Evolutionary conservation across 1,284 basidiomycete genomes (phyloP), one percentile per base, ranked within the genome.

Genomic region (Malassezia globosa): DNA sequence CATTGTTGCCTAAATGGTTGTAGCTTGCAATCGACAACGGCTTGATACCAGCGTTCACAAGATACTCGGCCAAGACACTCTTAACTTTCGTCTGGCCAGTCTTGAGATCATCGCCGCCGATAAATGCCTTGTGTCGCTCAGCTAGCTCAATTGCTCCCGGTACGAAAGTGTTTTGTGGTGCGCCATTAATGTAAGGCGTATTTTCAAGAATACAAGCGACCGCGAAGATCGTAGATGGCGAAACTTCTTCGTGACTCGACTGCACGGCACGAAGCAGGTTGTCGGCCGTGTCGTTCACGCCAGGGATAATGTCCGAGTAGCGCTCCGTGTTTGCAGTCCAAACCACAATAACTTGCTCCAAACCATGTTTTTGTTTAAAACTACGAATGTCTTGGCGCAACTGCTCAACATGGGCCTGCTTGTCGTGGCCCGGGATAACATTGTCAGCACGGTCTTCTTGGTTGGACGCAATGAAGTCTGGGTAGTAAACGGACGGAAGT

Each of bases 261-360:
- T 85, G 80, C 77, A 97, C 87, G 6, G 88, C 76, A 41, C 78
- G 76, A 61, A 97, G 81, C 43, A 97, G 75, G 72, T 85, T 84
- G 63, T 87, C 84, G 13, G 88, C 85, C 13, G 89, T 90, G 75
- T 97, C 92, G 74, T 97, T 96, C 62, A 96, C 81, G 42, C 92
- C 90, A 13, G 85, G 79, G 69, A 96, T 82, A 74, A 97, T 82
- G 61, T 89, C 86, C 67, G 85, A 84, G 81, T 92, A 97, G 56
- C 92, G 84, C 78, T 97, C 92, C 31, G 92, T 97, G 78, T 97
- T 96, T 72, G 92, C 92, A 25, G 89, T 94, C 89, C 89, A 95
- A 77, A 94, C 90, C 51, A 94, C 83, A 59, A 95, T 76, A 58
- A 87, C 80, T 48, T 66, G 51, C 52, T 94, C 90, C 46, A 96